Evolutionary conservation across 2,329 filamentous ascomycete genomes (phyloP).

Genomic region (Sporothrix humicola): DNA sequence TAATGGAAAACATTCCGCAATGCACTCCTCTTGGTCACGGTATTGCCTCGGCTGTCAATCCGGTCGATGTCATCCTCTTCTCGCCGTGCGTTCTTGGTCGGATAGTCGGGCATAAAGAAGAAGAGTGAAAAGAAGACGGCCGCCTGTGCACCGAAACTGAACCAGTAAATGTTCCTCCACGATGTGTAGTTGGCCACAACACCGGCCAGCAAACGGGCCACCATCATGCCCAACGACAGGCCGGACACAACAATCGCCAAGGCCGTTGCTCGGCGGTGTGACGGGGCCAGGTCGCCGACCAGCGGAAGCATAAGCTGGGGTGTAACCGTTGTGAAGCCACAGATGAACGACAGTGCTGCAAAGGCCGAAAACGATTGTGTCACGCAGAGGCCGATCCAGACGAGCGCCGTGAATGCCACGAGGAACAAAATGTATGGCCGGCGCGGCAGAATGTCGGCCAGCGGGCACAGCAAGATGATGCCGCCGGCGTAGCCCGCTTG

Average conservation of each 20-base stretch:
- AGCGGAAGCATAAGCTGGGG: constrained; percentile 81
- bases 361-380: constrained; percentile 70
- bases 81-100: constrained; percentile 66
- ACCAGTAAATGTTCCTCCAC: constrained; percentile 82
- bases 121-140: constrained; percentile 69
- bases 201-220: constrained; percentile 77
- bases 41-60: not conserved
- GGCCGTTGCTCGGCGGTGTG: constrained; percentile 68
- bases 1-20: constrained; percentile 58
- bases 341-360: constrained; percentile 72
- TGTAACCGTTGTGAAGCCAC: constrained; percentile 79
- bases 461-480: constrained; percentile 73
- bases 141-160: constrained; percentile 73
- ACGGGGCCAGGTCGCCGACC: constrained; percentile 77
- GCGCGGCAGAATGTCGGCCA: constrained; percentile 72
- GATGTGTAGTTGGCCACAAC: constrained; percentile 73
- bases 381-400: constrained; percentile 75
- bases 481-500: constrained; percentile 81
- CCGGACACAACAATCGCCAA: constrained; percentile 78
- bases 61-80: not conserved
- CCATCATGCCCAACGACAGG: constrained; percentile 74
- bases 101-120: constrained; percentile 81
- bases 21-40: not conserved
- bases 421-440: constrained; percentile 72
- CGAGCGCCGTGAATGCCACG: constrained; percentile 69